phyloP scores from a whole-genome alignment of 352 stramenopile species.

The Pythium oligandrum region DNA sequence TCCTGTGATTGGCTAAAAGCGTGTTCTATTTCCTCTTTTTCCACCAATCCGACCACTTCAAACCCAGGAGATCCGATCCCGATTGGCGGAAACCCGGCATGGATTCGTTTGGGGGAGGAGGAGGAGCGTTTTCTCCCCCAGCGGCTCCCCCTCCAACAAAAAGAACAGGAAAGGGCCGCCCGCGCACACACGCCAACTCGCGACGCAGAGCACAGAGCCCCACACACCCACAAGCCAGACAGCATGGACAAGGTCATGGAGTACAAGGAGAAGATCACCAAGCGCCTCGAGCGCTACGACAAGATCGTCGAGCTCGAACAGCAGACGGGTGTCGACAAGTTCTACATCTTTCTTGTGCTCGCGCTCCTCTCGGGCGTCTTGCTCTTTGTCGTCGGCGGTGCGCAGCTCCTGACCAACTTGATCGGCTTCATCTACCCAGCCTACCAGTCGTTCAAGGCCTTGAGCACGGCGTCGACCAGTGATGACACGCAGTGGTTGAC shows the following conservation, averaged over 20 bases:
- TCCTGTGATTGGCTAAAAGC: too few species aligned
- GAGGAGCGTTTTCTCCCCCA: too few species aligned
- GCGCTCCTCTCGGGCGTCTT: conserved; percentile 48
- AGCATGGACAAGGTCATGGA: conserved; percentile 78
- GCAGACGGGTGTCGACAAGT: conserved; percentile 84
- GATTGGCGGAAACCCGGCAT: too few species aligned
- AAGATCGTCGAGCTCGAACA: conserved; percentile 84
- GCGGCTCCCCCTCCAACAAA: too few species aligned
- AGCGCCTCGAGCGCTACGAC: conserved; percentile 76
- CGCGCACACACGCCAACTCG: too few species aligned
- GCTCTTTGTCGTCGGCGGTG: conserved; percentile 76
- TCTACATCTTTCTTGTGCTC: conserved; percentile 72
- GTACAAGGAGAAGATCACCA: conserved; percentile 82
- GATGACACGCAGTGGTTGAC: conserved; percentile 89
- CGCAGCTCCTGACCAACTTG: conserved; percentile 73
- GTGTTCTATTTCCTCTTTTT: too few species aligned
- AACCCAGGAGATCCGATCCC: too few species aligned
- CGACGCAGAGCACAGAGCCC: not conserved
- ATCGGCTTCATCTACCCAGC: conserved; percentile 87
- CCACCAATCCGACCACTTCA: too few species aligned
- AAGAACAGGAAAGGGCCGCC: too few species aligned
- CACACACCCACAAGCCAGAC: not conserved
- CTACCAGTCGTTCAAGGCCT: conserved; percentile 88
- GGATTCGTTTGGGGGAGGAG: too few species aligned
- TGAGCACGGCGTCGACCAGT: conserved; percentile 58